Evolutionary conservation across 116 monocot genomes (phyloP).

Genomic region (Papilionanthe hybrid): DNA sequence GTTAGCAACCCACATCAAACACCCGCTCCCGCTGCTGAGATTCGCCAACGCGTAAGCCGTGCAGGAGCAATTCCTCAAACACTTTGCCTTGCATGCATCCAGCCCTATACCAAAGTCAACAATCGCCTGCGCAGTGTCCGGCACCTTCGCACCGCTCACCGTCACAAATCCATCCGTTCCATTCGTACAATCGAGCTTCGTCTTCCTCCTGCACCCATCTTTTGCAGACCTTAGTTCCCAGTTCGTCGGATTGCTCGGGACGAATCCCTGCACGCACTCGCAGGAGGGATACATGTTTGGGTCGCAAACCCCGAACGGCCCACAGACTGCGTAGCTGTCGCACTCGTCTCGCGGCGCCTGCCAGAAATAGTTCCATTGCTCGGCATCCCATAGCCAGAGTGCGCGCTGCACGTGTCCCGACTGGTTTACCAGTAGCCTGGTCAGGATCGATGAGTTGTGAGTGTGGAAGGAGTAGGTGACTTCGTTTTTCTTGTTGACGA

Average conservation of each 20-base stretch:
- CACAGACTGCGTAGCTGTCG: constrained; percentile 4
- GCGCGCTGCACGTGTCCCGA: constrained; percentile 8
- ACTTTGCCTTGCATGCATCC: constrained; percentile 18
- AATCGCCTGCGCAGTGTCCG: constrained; percentile 19
- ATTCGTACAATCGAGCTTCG: constrained; percentile 21
- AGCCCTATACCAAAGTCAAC: constrained; percentile 20
- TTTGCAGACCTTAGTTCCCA: constrained; percentile 7
- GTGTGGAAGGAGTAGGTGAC: constrained; percentile 9
- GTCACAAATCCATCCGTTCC: constrained; percentile 22
- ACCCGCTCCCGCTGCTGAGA: constrained; percentile 26
- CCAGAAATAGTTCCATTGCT: constrained; percentile 17
- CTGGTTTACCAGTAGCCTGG: constrained; percentile 6
- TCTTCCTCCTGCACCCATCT: constrained; percentile 23
- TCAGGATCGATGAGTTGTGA: background rate
- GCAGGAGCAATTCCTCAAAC: constrained; percentile 38
- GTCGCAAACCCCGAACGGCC: constrained; percentile 14
- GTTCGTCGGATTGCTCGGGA: constrained; percentile 1
- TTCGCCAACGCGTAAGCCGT: constrained; percentile 19
- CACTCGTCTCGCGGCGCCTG: constrained; percentile 8
- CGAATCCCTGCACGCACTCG: constrained; percentile 16
- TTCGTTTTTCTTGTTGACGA: constrained; percentile 6
- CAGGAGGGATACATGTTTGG: constrained; percentile 10
- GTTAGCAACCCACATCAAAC: constrained; percentile 31
- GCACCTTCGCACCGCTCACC: constrained; percentile 23
- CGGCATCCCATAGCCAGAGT: background rate